Conservation (phyloP, 805 yeast species). For the Yarrowia sp. region DNA sequence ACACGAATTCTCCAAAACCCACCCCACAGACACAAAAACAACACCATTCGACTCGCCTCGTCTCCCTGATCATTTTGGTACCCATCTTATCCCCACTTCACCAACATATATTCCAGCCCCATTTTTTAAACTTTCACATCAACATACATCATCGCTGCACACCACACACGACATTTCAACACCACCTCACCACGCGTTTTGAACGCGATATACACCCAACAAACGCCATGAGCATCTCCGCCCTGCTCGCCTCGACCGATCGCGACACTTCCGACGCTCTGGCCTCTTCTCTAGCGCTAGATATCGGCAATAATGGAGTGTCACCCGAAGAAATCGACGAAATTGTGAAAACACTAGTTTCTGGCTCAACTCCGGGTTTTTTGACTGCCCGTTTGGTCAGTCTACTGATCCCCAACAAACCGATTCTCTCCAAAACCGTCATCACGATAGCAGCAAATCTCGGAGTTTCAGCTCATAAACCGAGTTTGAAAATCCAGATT, state of each 20-base stretch:
- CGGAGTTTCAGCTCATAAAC: neutral
- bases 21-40: no score
- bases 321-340: neutral
- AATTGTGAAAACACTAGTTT: neutral
- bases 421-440: neutral
- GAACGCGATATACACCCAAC: no score
- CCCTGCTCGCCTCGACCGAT: neutral
- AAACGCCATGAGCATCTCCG: neutral
- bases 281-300: neutral
- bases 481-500: neutral
- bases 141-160: no score
- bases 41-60: no score
- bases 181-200: no score
- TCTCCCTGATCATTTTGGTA: no score
- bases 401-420: conserved; percentile 8
- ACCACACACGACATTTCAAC: no score
- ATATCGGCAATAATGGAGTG: neutral
- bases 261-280: neutral
- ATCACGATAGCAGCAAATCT: neutral
- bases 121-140: no score
- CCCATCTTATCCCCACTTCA: no score
- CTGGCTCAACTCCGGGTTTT: neutral
- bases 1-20: no score
- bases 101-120: no score
- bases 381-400: neutral